Percentiles rank a stretch among this genome's conserved stretches.
phyloP scores from a whole-genome alignment of 306 rosid genomes.

The Ceratonia siliqua region DNA sequence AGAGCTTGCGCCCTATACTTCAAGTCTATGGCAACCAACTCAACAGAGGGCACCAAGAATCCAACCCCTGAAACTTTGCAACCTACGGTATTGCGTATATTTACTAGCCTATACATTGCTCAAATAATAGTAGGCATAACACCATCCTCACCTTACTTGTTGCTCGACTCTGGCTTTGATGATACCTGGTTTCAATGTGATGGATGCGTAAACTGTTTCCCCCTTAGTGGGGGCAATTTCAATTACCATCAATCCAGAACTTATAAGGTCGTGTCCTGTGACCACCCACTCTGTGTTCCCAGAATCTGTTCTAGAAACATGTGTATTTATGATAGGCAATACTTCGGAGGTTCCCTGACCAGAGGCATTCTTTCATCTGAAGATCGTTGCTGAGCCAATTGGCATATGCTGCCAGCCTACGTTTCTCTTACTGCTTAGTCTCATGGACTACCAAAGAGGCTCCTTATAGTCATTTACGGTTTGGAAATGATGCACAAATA shows the following conservation, averaged over 20 bases:
- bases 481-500: neutral
- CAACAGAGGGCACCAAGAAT: neutral
- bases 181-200: constrained; percentile 5
- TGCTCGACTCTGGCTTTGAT: neutral
- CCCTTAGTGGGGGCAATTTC: neutral
- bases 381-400: neutral
- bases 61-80: neutral
- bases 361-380: neutral
- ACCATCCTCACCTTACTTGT: neutral
- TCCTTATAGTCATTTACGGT: neutral
- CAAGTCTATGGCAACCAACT: neutral
- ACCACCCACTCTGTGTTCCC: constrained; percentile 3
- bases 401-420: neutral
- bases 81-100: neutral
- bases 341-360: neutral
- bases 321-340: neutral
- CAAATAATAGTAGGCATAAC: neutral
- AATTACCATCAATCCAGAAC: neutral
- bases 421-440: constrained; percentile 12
- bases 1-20: neutral
- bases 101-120: neutral
- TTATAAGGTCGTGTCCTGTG: neutral
- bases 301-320: neutral
- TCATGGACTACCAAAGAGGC: neutral
- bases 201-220: constrained; percentile 12